A percentile compares a stretch with the other conserved stretches of the same genome.
phyloP scores from a whole-genome alignment of 495 filamentous ascomycete genomes.

The Durotheca rogersii region DNA sequence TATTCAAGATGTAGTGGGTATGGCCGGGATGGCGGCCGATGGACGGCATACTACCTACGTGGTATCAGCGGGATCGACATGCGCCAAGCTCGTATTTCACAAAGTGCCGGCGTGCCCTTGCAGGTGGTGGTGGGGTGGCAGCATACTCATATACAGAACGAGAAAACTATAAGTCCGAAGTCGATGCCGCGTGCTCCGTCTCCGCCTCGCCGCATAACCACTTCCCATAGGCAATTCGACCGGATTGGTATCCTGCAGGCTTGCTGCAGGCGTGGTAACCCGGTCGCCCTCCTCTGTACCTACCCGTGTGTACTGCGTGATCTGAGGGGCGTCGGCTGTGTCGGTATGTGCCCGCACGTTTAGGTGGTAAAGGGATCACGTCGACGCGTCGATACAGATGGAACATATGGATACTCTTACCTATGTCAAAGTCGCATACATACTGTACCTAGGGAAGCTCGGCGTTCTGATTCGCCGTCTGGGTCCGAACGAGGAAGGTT shows the following conservation, averaged over 20 bases:
- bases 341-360: neutral
- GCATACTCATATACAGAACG: neutral
- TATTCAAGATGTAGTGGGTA: constrained; percentile 22
- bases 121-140: constrained; percentile 12
- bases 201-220: too few species aligned
- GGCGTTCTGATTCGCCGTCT: constrained; percentile 16
- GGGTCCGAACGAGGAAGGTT: constrained; percentile 23
- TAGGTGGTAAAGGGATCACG: neutral
- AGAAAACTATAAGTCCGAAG: neutral
- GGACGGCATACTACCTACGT: too few species aligned
- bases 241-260: neutral
- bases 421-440: constrained; percentile 12
- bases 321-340: neutral
- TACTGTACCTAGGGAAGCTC: too few species aligned
- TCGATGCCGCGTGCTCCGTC: neutral
- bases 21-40: constrained; percentile 13
- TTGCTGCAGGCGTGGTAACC: neutral
- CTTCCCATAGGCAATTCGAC: neutral
- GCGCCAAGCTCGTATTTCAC: constrained; percentile 28
- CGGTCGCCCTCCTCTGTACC: neutral
- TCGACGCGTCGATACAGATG: neutral
- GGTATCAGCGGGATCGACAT: constrained; percentile 25
- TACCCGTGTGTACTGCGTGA: neutral
- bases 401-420: neutral
- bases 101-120: constrained; percentile 19